Base-by-base conservation (phyloP, 192 early-diverging fungal species). In the Gamsiella multidivaricata region DNA sequence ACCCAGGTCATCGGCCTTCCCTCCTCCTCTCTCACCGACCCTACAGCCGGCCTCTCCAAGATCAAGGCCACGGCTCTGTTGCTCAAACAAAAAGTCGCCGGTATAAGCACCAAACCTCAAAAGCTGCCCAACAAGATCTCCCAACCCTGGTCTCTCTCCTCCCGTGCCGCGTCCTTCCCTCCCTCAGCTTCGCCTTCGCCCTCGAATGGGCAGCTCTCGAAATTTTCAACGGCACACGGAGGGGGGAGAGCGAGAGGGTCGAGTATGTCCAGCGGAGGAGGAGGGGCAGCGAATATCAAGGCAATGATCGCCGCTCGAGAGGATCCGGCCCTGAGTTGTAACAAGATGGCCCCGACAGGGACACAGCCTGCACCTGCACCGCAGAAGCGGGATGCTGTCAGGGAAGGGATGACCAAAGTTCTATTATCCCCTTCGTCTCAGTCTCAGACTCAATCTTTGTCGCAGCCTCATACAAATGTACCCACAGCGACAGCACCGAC, bases 41-140 rank as follows among this genome's bases (percentile, higher is more conserved):
- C 70, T 11, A 28, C 22, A 1, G 41, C 37, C 11, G 72, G 72
- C 14, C 64, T 76, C 2, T 76, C 72, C 22, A 76, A 76, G 72
- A 76, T 76, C 72, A 66, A 76, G 36, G 58, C 58, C 36, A 76
- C 64, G 20, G 72, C 72, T 18, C 41, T 76, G 3, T 52, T 76
- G 18, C 65, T 76, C 52, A 76, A 76, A n/a, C 64, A 66, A 54
- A 76, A 76, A 34, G 72, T 76, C 22, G 72, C 72, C 17, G 72
- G 72, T 10, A 76, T 65, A 17, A 60, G 37, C 52, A 54, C 5
- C 11, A 76, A 76, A 51, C 51, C 64, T 4, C 72, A 76, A 29
- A 66, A 60, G 34, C 15, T 46, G 5, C 72, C 72, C 64, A 76
- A 65, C 43, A 76, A 76, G 65, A 76, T 76, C 31, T 31, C 65